Base-by-base conservation (phyloP, 2,329 filamentous ascomycete genomes). In the Fonsecaea pugnacius region DNA sequence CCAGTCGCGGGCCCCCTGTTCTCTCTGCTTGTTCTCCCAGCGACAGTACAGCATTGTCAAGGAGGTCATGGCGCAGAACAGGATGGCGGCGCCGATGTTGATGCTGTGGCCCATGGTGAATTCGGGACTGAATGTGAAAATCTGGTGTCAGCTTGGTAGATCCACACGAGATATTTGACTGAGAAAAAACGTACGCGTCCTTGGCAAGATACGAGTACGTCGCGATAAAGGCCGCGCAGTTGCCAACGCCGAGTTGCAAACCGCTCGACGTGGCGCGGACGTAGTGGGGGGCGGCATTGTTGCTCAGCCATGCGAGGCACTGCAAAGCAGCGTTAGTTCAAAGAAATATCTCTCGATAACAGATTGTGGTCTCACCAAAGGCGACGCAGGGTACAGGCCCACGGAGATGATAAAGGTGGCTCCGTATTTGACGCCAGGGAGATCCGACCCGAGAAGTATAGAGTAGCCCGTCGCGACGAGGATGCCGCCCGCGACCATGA, bases 201-300 rank as follows among this genome's bases (percentile, higher is more conserved):
- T 74, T 69, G n/a, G 72, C 69, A 3, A 82, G 72, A 12, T 61
- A 67, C 5, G 66, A 69, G 59, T 70, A 65, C 14, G 83, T 85
- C 0, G 87, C 85, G 1, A 90, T 86, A 69, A 90, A 89, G 0
- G 87, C 88, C 54, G 87, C 87, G 10, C 82, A 84, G 67, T 90
- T 90, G 0, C 87, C 88, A 69, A 90, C 84, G 1, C 84, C 84
- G 30, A 90, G 78, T 74, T 90, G 88, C 69, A 90, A 70, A 0
- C 84, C 60, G n/a, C 71, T 65, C 3, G 53, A 60, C 16, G 69
- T 70, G 1, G 72, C 70, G 16, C 88, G 21, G 67, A 62, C 16
- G 71, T 27, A 27, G 67, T 72, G 62, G 70, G 71, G 54, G 59
- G 38, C 63, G 3, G 68, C 21, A 40, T 67, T 67, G 60, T 74